phyloP scores from a whole-genome alignment of 2,329 filamentous ascomycete species.

The Trichoderma endophyticum region DNA sequence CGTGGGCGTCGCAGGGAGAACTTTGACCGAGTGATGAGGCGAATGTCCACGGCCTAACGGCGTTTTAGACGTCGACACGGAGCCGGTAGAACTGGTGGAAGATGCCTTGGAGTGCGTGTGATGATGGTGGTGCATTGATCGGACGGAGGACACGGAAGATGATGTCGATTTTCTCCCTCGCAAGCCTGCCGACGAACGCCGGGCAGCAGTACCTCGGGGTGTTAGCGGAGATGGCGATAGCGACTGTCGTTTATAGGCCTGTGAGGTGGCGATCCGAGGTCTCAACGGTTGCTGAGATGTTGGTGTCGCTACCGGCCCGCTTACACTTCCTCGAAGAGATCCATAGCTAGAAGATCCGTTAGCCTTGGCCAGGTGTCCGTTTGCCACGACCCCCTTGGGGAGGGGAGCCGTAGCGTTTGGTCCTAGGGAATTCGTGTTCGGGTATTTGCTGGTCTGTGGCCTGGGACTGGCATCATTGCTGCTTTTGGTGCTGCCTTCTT shows the following conservation, averaged over 20 bases:
- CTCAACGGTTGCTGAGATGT: slow-evolving; percentile 27
- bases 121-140: slow-evolving; percentile 82
- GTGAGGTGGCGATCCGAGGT: slow-evolving; percentile 32
- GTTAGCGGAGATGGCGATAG: slow-evolving; percentile 85
- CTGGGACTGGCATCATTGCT: slow-evolving; percentile 54
- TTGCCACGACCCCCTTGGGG: slow-evolving; percentile 51
- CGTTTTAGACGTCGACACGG: slow-evolving; percentile 67
- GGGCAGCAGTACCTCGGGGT: slow-evolving; percentile 73
- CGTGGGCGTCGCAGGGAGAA: slow-evolving; percentile 87
- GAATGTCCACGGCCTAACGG: slow-evolving; percentile 63
- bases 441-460: slow-evolving; percentile 59
- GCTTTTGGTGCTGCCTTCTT: slow-evolving; percentile 44
- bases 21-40: slow-evolving; percentile 88
- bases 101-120: slow-evolving; percentile 92
- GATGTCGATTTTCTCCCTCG: slow-evolving; percentile 93
- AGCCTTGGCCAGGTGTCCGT: slow-evolving; percentile 43
- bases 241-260: slow-evolving; percentile 68
- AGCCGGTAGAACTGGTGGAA: slow-evolving; percentile 80
- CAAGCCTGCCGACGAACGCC: slow-evolving; percentile 77
- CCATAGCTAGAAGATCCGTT: slow-evolving; percentile 21
- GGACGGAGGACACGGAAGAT: slow-evolving; percentile 88
- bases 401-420: slow-evolving; percentile 42
- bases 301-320: slow-evolving; percentile 28
- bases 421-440: slow-evolving; percentile 38
- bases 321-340: slow-evolving; percentile 25